These are phyloP conservation scores for Phytophthora citricola DNA, from an alignment of 352 stramenopile species.

Conservation along the genomic window DNA sequence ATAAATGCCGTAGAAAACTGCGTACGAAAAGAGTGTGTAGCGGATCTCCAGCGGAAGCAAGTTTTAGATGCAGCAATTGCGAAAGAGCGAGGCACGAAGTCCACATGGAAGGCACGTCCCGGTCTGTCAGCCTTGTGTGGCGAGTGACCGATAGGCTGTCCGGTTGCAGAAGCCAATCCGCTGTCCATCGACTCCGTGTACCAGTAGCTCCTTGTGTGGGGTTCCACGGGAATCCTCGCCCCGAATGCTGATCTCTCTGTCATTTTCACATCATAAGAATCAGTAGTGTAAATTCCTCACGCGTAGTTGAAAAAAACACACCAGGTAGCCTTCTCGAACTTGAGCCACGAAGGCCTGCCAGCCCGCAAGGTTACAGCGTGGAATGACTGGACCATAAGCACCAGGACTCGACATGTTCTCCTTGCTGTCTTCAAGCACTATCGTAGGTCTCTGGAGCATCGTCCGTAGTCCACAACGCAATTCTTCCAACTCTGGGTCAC, in stretches of 20 bases:
- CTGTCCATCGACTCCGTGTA: constrained; percentile 16
- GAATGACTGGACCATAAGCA: neutral
- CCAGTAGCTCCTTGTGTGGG: neutral
- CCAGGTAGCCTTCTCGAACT: constrained; percentile 38
- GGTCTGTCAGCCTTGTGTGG: neutral
- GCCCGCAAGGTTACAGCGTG: constrained; percentile 29
- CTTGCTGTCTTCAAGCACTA: constrained; percentile 29
- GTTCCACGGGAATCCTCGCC: constrained; percentile 12
- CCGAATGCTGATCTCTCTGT: constrained; percentile 28
- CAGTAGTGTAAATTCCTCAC: constrained; percentile 7
- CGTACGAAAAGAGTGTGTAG: constrained; percentile 37
- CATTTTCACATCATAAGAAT: constrained; percentile 10
- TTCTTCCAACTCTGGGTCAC: constrained; percentile 16
- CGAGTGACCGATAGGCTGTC: constrained; percentile 14
- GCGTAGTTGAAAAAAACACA: constrained; percentile 7
- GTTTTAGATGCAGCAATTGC: constrained; percentile 38
- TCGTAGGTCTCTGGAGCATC: constrained; percentile 25
- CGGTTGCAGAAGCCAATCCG: constrained; percentile 33
- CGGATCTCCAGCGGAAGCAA: constrained; percentile 24
- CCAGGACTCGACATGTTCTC: constrained; percentile 2
- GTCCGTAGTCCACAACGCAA: constrained; percentile 17
- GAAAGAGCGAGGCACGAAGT: constrained; percentile 34
- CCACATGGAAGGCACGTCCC: constrained; percentile 35
- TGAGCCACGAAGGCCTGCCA: constrained; percentile 37
- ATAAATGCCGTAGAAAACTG: constrained; percentile 9